Percentiles rank a stretch among this genome's conserved stretches.
Conservation (phyloP, 1,139 yeast species). For the Blastobotrys elegans region DNA sequence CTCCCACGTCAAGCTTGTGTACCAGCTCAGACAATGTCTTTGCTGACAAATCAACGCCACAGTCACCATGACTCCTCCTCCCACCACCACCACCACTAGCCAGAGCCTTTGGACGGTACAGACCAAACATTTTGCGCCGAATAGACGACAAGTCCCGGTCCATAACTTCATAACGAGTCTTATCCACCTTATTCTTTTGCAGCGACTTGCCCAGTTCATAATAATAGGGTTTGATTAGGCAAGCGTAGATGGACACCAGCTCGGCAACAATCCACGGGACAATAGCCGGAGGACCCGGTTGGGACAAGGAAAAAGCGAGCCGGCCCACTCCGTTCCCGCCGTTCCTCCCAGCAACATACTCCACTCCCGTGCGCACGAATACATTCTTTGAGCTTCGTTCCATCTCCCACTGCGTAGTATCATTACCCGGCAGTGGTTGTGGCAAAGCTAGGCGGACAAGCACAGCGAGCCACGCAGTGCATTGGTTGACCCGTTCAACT, state of each 20-base stretch:
- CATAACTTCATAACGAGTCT: neutral
- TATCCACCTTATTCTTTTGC: neutral
- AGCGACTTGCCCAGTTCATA: neutral
- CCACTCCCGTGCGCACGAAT: neutral
- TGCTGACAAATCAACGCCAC: too few relatives aligned
- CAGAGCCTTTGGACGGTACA: too few relatives aligned
- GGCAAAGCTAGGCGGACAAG: constrained; percentile 1
- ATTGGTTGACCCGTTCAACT: neutral
- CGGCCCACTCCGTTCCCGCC: neutral
- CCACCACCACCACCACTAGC: too few relatives aligned
- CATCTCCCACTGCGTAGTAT: neutral
- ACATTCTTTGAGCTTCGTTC: too few relatives aligned
- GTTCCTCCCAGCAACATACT: neutral
- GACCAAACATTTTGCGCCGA: too few relatives aligned
- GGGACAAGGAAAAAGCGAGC: neutral
- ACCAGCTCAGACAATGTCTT: too few relatives aligned
- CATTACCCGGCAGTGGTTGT: neutral
- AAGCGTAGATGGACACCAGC: neutral
- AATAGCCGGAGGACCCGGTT: neutral
- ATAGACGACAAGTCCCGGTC: neutral
- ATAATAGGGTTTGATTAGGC: constrained; percentile 3
- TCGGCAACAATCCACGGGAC: constrained; percentile 10
- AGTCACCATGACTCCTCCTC: too few relatives aligned
- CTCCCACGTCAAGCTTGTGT: too few relatives aligned
- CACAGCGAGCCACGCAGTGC: neutral